phyloP scores from a whole-genome alignment of 2,329 filamentous ascomycete genomes.

The Aspergillus brasiliensis region DNA sequence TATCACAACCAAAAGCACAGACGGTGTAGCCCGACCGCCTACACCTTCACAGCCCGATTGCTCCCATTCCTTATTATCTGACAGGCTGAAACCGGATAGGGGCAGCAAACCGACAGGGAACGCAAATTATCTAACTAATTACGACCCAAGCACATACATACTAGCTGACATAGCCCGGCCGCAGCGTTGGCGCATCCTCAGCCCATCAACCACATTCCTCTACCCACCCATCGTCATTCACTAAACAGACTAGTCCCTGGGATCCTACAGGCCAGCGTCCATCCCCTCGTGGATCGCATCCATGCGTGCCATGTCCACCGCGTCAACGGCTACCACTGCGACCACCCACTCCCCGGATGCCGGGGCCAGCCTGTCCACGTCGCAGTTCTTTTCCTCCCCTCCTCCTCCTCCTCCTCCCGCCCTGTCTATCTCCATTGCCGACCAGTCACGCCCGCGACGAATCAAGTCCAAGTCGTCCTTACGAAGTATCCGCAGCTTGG shows the following conservation, averaged over 20 bases:
- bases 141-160: background rate
- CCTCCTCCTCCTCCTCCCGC: slow-evolving; percentile 32
- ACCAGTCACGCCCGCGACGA: slow-evolving; percentile 30
- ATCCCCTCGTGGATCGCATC: slow-evolving; percentile 27
- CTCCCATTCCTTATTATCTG: background rate
- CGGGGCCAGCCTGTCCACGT: slow-evolving; percentile 27
- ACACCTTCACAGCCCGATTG: background rate
- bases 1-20: background rate
- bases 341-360: slow-evolving; percentile 30
- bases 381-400: slow-evolving; percentile 30
- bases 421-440: slow-evolving; percentile 33
- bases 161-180: slow-evolving; percentile 7
- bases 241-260: slow-evolving; percentile 3
- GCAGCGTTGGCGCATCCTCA: slow-evolving; percentile 8
- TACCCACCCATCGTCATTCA: slow-evolving; percentile 1
- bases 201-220: slow-evolving; percentile 15
- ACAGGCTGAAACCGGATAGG: slow-evolving; percentile 8
- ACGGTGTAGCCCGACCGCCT: background rate
- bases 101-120: background rate
- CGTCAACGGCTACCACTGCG: slow-evolving; percentile 31
- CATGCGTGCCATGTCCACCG: slow-evolving; percentile 42
- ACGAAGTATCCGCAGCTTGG: slow-evolving; percentile 37
- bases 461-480: slow-evolving; percentile 42
- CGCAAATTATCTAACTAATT: too few species aligned
- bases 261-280: slow-evolving; percentile 21